Conservation (phyloP, 768 basidiomycete species). For the Goffeauzyma gilvescens region DNA sequence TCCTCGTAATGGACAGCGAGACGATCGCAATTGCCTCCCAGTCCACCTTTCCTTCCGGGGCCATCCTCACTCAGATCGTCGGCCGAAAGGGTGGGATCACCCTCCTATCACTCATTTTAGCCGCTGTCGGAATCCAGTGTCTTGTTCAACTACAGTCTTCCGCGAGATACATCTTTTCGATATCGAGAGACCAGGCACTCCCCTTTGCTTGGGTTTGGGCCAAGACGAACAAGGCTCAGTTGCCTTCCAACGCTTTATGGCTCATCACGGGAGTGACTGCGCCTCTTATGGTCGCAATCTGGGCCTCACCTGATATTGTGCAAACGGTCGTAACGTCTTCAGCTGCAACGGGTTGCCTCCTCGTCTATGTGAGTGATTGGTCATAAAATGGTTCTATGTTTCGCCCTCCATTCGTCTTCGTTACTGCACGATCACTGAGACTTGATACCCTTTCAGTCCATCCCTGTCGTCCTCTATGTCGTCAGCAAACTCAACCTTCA, state of each 20-base stretch:
- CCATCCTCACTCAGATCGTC: conserved; percentile 28
- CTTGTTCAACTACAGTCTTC: conserved; percentile 34
- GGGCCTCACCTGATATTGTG: conserved; percentile 22
- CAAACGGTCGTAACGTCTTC: conserved; percentile 31
- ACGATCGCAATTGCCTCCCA: too few relatives aligned
- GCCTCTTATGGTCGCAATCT: conserved; percentile 25
- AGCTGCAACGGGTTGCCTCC: conserved; percentile 25
- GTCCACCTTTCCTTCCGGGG: too few relatives aligned
- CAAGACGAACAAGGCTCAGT: conserved; percentile 18
- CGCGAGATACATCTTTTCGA: conserved; percentile 34
- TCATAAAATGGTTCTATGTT: not conserved
- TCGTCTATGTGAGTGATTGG: conserved; percentile 24
- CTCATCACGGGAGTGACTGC: conserved; percentile 22
- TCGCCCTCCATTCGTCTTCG: too few relatives aligned
- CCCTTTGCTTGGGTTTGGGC: conserved; percentile 31
- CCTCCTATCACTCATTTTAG: conserved; percentile 17
- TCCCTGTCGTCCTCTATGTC: conserved; percentile 24
- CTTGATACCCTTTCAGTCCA: conserved; percentile 11
- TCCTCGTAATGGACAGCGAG: too few relatives aligned
- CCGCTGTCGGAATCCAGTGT: conserved; percentile 28
- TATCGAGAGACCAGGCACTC: conserved; percentile 33
- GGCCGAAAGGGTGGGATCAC: conserved; percentile 17
- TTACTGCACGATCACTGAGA: conserved; percentile 12
- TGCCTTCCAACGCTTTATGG: conserved; percentile 32
- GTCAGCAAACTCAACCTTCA: conserved; percentile 21